Base-by-base conservation (phyloP, 2,329 filamentous ascomycete genomes). In the Claviceps capensis region DNA sequence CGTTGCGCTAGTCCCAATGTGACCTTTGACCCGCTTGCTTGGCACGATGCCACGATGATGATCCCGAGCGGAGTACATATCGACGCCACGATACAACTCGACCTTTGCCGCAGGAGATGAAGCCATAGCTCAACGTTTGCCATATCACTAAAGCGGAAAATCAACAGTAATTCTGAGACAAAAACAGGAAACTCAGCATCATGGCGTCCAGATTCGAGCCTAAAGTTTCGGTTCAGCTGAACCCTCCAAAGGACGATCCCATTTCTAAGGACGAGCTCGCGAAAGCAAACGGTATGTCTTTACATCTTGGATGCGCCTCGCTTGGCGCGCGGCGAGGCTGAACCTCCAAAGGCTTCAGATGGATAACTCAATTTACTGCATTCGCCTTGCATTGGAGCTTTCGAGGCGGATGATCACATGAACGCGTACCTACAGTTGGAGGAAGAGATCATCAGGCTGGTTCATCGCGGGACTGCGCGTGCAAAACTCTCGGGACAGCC, bases 211-310 rank as follows among this genome's bases (percentile, higher is more conserved):
- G 79, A 60, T 94, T 94, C 61, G 84, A 86, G 65, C 88, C 88
- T 44, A 94, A 93, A 69, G 72, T 73, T 30, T 78, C 86, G 3
- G 83, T 93, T 54, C 71, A 82, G 53, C 79, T 98, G 54, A 76
- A 85, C 53, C 84, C 88, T 40, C 93, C 93, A 14, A 97, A 94
- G 71, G 78, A 88, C 64, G 90, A 96, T 62, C 78, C 79, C 40
- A 96, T 98, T 61, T 82, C 83, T n/a, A 63, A 76, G 1, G 86
- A 93, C 53, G 82, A 91, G 61, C 76, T 98, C 56, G 76, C 83
- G 41, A 84, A 85, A 66, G 88, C 88, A 60, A 81, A 93, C 65
- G 93, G 93, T 95, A 74, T 62, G 81, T 47, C 5, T 45, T 17
- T 5, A 34, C 9, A n/a, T 36, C 6, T 4, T 41, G 13, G n/a